These are phyloP conservation scores for Leccinum cinnamomeum DNA, from an alignment of 1,284 basidiomycete species.

Conservation along the genomic window DNA sequence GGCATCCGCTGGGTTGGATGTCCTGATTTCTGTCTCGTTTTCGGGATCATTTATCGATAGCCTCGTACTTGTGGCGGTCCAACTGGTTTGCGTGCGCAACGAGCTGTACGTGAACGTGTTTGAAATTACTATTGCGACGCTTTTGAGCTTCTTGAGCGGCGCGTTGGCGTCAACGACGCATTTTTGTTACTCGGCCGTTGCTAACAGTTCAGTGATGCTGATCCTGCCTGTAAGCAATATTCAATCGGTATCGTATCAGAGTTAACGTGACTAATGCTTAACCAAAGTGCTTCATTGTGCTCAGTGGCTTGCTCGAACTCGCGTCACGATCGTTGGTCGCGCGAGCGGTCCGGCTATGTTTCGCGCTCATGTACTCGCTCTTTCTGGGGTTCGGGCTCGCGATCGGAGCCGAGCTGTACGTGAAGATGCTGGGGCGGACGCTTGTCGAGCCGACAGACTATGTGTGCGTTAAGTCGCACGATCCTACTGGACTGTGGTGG, in stretches of 20 bases:
- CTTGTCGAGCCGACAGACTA: conserved; percentile 62
- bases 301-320: conserved; percentile 81
- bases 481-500: conserved; percentile 56
- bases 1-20: conserved; percentile 72
- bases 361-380: conserved; percentile 76
- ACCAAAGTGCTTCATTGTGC: conserved; percentile 72
- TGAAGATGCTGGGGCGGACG: conserved; percentile 48
- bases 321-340: conserved; percentile 77
- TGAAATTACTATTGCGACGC: conserved; percentile 81
- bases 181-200: conserved; percentile 87
- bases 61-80: conserved; percentile 72
- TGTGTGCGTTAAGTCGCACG: conserved; percentile 55
- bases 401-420: conserved; percentile 72
- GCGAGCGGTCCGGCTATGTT: conserved; percentile 85
- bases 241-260: neutral
- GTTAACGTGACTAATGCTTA: neutral
- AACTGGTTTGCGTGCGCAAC: conserved; percentile 72
- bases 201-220: conserved; percentile 82
- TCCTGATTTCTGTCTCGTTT: conserved; percentile 73
- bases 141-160: conserved; percentile 81
- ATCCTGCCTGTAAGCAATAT: conserved; percentile 70
- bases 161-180: conserved; percentile 67
- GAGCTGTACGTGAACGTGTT: conserved; percentile 87
- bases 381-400: conserved; percentile 85
- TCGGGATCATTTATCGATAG: conserved; percentile 81